Evolutionary conservation across 352 stramenopile species (phyloP).

Genomic region (Globisporangium cederbergense): DNA sequence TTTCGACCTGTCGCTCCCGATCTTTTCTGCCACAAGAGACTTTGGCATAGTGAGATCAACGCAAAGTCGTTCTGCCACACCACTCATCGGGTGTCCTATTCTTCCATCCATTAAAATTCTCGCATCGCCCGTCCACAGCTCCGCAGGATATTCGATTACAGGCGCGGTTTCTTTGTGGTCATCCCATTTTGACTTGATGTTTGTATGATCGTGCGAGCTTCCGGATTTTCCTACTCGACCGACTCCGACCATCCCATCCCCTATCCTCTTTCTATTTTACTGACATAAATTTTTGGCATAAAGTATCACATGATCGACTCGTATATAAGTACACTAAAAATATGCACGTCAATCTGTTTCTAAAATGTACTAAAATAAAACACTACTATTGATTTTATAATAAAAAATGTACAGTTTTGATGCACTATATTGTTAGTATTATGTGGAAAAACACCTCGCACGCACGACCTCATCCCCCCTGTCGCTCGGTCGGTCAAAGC

Average conservation of each 20-base stretch:
- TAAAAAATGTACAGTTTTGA: background rate
- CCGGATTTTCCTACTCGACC: background rate
- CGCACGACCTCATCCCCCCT: background rate
- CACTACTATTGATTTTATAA: background rate
- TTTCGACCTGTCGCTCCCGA: constrained; percentile 22
- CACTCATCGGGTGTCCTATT: background rate
- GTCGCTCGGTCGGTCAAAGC: background rate
- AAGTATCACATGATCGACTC: no score
- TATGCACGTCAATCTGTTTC: no score
- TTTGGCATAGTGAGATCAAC: background rate
- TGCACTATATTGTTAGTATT: background rate
- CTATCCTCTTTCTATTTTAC: no score
- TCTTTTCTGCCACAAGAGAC: background rate
- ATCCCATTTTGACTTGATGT: background rate
- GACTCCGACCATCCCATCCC: background rate
- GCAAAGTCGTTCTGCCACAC: background rate
- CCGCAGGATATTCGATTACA: background rate
- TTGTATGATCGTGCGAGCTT: background rate
- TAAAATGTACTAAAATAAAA: no score
- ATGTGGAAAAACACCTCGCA: background rate
- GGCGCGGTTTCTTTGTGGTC: constrained; percentile 2
- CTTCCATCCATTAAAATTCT: constrained; percentile 5
- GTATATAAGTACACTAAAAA: no score
- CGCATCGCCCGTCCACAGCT: no score
- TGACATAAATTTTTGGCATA: background rate